phyloP scores from a whole-genome alignment of 1,139 yeast genomes.

The Debaryomyces sp. region DNA sequence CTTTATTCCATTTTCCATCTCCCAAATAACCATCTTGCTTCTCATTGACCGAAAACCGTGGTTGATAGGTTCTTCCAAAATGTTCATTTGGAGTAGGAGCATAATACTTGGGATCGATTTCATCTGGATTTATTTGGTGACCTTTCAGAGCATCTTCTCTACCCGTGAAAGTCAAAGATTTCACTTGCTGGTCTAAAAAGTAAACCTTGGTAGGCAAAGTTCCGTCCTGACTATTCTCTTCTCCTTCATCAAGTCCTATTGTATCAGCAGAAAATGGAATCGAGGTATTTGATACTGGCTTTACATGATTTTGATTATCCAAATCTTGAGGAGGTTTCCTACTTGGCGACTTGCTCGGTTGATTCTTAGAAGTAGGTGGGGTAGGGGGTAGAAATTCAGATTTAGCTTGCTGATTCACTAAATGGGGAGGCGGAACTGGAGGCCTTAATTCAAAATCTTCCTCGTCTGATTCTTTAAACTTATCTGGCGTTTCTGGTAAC shows the following conservation, averaged over 20 bases:
- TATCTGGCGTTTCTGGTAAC: conserved; percentile 4
- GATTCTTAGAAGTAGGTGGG: conserved; percentile 11
- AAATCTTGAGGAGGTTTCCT: conserved; percentile 27
- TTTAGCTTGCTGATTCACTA: conserved; percentile 9
- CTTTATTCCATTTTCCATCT: conserved; percentile 34
- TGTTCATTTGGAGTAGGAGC: conserved; percentile 54
- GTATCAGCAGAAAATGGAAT: conserved; percentile 51
- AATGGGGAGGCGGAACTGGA: conserved; percentile 22
- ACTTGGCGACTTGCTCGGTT: conserved; percentile 17
- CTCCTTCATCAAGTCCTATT: conserved; percentile 39
- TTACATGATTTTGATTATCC: conserved; percentile 3
- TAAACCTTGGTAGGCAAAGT: conserved; percentile 39
- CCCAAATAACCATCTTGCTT: conserved; percentile 40
- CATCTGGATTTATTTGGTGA: conserved; percentile 30
- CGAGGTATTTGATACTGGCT: conserved; percentile 21
- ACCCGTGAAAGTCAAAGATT: conserved; percentile 28
- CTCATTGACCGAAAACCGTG: neutral
- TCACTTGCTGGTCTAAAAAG: conserved; percentile 37
- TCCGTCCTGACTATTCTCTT: conserved; percentile 21
- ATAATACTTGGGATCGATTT: conserved; percentile 46
- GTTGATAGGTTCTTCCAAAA: conserved; percentile 12
- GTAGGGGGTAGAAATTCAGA: conserved; percentile 12
- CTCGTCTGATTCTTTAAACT: conserved; percentile 10
- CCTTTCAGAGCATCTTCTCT: conserved; percentile 4
- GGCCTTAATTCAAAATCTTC: conserved; percentile 19